Conservation (phyloP, 352 stramenopile genomes). For the Pythium coloratum region DNA sequence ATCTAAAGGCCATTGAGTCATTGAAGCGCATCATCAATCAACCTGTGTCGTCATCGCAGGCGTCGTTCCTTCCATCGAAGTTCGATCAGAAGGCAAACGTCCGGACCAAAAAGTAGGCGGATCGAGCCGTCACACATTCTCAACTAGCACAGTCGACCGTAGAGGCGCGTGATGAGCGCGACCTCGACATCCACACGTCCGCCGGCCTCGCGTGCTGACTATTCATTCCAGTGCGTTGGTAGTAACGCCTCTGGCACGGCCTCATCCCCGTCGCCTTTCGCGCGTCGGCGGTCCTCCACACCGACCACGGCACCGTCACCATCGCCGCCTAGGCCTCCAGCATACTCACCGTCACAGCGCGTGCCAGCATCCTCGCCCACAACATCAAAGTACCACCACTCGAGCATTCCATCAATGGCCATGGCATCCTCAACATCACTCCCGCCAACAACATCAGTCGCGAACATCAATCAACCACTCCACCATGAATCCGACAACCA, state of each 20-base stretch:
- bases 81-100: not conserved
- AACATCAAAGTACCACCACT: not conserved
- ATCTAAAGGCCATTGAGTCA: not conserved
- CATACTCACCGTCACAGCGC: not conserved
- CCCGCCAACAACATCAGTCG: not conserved
- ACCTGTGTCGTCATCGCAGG: constrained; percentile 7
- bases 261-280: not conserved
- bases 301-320: constrained; percentile 9
- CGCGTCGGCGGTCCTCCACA: constrained; percentile 19
- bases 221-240: constrained; percentile 15
- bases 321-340: not conserved
- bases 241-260: not conserved
- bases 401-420: constrained; percentile 2
- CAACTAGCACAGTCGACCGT: not conserved
- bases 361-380: not conserved
- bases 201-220: constrained; percentile 17
- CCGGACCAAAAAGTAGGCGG: not conserved
- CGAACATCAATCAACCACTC: not conserved
- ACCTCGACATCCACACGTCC: constrained; percentile 11
- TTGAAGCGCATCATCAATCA: constrained; percentile 4
- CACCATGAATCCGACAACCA: constrained; percentile 1
- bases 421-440: constrained; percentile 2
- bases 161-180: constrained; percentile 18
- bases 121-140: not conserved
- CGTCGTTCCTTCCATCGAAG: constrained; percentile 3